Evolutionary conservation across 2,329 filamentous ascomycete genomes (phyloP).

Genomic region (Diaporthe velutina): DNA sequence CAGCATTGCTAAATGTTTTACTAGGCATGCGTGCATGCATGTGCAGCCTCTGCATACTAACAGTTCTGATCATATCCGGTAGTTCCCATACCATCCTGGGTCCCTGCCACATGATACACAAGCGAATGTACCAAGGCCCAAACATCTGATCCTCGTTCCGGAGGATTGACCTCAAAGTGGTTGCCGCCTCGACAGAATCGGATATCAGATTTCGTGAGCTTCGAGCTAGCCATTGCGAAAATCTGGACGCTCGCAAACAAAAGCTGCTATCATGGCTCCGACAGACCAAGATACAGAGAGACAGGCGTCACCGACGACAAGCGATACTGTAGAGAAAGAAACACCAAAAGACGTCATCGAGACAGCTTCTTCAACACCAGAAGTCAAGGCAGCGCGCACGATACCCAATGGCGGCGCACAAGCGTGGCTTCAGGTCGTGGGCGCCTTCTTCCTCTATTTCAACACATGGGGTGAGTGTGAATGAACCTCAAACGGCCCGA

Average conservation of each 20-base stretch:
- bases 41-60: neutral
- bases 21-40: neutral
- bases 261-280: neutral
- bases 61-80: neutral
- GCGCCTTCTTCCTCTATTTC: slow-evolving; percentile 60
- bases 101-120: slow-evolving; percentile 6
- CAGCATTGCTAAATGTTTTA: slow-evolving; percentile 2
- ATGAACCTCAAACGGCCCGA: no score
- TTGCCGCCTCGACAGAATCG: neutral
- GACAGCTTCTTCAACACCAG: neutral
- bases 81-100: neutral
- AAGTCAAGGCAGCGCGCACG: slow-evolving; percentile 2
- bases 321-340: neutral
- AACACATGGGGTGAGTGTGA: slow-evolving; percentile 57
- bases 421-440: slow-evolving; percentile 60
- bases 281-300: neutral
- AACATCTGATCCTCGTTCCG: neutral
- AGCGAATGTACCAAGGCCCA: slow-evolving; percentile 1
- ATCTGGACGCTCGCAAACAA: neutral
- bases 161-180: neutral
- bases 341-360: neutral
- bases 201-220: neutral
- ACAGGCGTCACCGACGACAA: neutral
- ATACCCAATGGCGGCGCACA: slow-evolving; percentile 48
- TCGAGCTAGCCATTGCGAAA: neutral